Evolutionary conservation across 1,284 basidiomycete genomes (phyloP).

Genomic region (Ganoderma multipileum): DNA sequence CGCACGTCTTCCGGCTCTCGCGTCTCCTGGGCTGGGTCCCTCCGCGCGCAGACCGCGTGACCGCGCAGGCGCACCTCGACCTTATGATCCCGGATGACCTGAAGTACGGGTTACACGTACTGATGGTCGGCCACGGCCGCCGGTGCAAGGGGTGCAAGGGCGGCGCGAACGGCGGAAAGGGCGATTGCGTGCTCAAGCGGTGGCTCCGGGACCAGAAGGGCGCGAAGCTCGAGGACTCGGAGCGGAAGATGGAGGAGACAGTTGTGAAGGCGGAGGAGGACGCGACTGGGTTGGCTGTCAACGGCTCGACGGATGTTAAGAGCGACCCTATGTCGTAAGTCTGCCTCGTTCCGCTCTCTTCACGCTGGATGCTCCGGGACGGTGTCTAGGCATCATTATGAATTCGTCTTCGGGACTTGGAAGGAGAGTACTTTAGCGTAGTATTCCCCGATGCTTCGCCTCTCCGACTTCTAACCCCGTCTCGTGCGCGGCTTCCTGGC

Average conservation of each 20-base stretch:
- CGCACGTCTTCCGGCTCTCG: constrained; percentile 73
- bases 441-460: neutral
- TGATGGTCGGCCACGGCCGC: constrained; percentile 73
- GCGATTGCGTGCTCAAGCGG: constrained; percentile 41
- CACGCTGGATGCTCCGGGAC: constrained; percentile 8
- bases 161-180: constrained; percentile 34
- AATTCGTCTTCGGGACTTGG: neutral
- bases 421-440: constrained; percentile 15
- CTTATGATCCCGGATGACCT: constrained; percentile 64
- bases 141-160: constrained; percentile 60
- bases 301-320: constrained; percentile 6
- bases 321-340: constrained; percentile 2
- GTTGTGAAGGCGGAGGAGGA: constrained; percentile 20
- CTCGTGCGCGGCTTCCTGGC: neutral
- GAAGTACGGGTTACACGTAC: constrained; percentile 76
- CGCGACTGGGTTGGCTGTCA: neutral
- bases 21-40: constrained; percentile 78
- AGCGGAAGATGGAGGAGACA: constrained; percentile 29
- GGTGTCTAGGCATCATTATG: neutral
- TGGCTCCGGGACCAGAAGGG: constrained; percentile 38
- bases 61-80: constrained; percentile 77
- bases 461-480: neutral
- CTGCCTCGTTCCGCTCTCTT: constrained; percentile 4
- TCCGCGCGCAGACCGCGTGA: constrained; percentile 64
- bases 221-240: constrained; percentile 22